These are phyloP conservation scores for Astrothelium subdiscretum DNA, from an alignment of 495 filamentous ascomycete species.

Conservation along the genomic window DNA sequence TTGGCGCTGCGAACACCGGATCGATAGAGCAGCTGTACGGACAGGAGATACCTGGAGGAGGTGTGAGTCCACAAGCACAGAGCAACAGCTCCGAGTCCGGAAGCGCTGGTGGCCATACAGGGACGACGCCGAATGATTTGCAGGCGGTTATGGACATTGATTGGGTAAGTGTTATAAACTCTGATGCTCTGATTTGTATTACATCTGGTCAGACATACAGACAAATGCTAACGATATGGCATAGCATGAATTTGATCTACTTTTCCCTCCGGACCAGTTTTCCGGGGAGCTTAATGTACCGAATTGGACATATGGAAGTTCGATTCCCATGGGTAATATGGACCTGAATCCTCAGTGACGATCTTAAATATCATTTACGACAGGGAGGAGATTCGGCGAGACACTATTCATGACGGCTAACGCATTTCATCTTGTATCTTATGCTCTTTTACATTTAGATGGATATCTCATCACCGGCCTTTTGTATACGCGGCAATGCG, in stretches of 20 bases:
- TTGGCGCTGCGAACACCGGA: not conserved
- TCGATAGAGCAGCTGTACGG: not conserved
- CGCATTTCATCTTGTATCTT: not conserved
- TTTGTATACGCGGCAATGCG: too few relatives aligned
- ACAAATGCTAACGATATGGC: not conserved
- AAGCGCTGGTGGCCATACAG: not conserved
- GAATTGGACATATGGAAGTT: not conserved
- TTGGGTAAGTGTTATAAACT: constrained; percentile 13
- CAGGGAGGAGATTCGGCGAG: not conserved
- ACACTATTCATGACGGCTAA: not conserved
- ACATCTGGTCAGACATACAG: not conserved
- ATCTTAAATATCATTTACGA: not conserved
- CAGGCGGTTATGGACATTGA: constrained; percentile 16
- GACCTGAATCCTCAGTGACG: not conserved
- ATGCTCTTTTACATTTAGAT: too few relatives aligned
- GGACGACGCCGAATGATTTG: not conserved
- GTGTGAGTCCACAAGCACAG: constrained; percentile 5
- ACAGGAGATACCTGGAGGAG: not conserved
- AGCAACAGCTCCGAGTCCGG: not conserved
- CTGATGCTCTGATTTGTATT: not conserved
- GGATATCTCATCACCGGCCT: too few relatives aligned
- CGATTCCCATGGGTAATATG: not conserved
- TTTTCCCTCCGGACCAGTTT: not conserved
- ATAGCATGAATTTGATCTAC: not conserved
- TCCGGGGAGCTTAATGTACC: not conserved